Base-by-base conservation (phyloP, 1,284 basidiomycete species). In the Schizophyllum commune region DNA sequence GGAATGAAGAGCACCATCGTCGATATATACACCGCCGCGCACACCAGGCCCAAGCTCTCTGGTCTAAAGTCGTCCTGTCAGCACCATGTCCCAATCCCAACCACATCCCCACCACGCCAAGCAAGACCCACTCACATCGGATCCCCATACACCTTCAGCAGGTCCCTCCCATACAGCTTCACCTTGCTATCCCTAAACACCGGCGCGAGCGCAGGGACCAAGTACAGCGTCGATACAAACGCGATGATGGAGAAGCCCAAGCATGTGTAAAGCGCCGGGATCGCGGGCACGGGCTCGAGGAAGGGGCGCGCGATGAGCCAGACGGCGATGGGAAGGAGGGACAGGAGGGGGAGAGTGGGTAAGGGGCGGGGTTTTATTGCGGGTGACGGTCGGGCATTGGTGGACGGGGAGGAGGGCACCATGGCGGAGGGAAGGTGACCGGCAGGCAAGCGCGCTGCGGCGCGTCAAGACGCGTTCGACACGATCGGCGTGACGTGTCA, bases 11-110 rank as follows among this genome's bases (percentile, higher is more conserved):
- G 76, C 65, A 92, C 91, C 67, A 98, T 78, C 51, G 89, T 73
- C 15, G 93, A 81, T 63, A 98, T 90, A 73, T 98, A 98, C 60
- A 96, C 82, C 1, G 89, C 85, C 1, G 96, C 95, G 66, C 91
- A 91, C 55, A 97, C 89, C 53, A 98, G 84, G 1, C 97, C 96
- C 63, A 92, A 83, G 64, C 92, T 93, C 77, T 99, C 97, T 39
- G 97, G 96, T 68, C 96, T 98, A 68, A 62, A 32, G 19, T 1
- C 39, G 63, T 21, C 34, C 27, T n/a, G 61, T 56, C 58, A 65
- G 21, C 34, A 53, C 7, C 52, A 55, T 39, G 7, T 57, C 33
- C 53, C n/a, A 59, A 58, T 58, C 22, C n/a, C n/a, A n/a, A n/a
- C n/a, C n/a, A n/a, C 20, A 20, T 5, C 56, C 47, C 57, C 61